Conservation (phyloP, 2,329 filamentous ascomycete genomes). For the Xylaria sp. region DNA sequence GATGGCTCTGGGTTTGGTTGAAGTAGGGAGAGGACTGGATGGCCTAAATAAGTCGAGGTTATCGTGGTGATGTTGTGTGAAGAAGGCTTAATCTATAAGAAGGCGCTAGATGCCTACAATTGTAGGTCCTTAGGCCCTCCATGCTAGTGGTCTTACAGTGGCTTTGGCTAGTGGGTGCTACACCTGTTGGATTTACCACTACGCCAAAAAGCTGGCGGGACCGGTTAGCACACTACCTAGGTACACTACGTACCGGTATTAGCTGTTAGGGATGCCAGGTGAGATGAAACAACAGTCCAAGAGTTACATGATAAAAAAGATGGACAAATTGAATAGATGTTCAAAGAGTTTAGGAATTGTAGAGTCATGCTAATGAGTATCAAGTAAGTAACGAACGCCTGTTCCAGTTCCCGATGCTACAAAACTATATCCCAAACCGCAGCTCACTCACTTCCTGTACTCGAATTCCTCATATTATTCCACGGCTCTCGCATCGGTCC, state of each 20-base stretch:
- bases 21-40: neutral
- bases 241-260: neutral
- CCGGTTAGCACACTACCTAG: too few relatives aligned
- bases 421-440: neutral
- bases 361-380: too few relatives aligned
- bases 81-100: neutral
- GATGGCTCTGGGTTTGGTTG: slow-evolving; percentile 17
- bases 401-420: neutral
- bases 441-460: neutral
- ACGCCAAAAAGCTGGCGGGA: too few relatives aligned
- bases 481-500: neutral
- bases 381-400: neutral
- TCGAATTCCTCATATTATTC: neutral
- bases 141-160: neutral
- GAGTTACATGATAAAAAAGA: neutral
- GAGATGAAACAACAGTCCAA: neutral
- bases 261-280: neutral
- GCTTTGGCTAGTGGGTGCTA: neutral
- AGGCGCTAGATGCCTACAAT: neutral
- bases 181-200: too few relatives aligned
- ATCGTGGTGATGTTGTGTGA: neutral
- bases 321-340: neutral
- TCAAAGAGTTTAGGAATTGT: neutral
- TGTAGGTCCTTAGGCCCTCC: neutral
- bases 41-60: neutral